A percentile compares a stretch with the other conserved stretches of the same genome.
Conservation (phyloP, 768 basidiomycete species). For the Leucocoprinus sp. region DNA sequence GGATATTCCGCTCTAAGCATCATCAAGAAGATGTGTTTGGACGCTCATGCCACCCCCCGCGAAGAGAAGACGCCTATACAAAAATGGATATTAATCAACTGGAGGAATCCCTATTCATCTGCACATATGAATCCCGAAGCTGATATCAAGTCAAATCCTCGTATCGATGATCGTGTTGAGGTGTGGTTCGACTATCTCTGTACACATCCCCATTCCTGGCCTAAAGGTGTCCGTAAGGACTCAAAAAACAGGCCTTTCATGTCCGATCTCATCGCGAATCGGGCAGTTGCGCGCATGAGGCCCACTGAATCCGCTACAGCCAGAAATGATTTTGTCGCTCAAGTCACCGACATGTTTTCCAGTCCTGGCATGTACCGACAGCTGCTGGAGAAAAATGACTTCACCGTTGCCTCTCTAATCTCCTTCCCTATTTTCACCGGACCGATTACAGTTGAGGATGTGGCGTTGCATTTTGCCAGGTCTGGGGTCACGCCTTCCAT, state of each 20-base stretch:
- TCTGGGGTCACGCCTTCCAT: constrained; percentile 30
- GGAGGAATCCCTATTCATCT: constrained; percentile 29
- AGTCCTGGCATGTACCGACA: constrained; percentile 31
- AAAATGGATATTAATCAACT: constrained; percentile 31
- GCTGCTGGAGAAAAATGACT: constrained; percentile 24
- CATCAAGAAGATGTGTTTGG: constrained; percentile 37
- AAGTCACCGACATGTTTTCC: constrained; percentile 32
- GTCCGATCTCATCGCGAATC: constrained; percentile 37
- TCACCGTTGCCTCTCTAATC: constrained; percentile 26
- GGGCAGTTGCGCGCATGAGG: constrained; percentile 40
- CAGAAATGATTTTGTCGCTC: constrained; percentile 21
- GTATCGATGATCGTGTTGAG: constrained; percentile 37
- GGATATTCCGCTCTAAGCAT: constrained; percentile 25
- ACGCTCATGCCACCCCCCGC: constrained; percentile 34
- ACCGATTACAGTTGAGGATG: constrained; percentile 23
- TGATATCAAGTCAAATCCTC: constrained; percentile 31
- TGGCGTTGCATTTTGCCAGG: constrained; percentile 34
- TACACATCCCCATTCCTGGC: constrained; percentile 36
- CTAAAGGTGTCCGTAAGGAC: constrained; percentile 38
- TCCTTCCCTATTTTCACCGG: constrained; percentile 24
- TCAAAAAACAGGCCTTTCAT: constrained; percentile 27
- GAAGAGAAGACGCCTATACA: constrained; percentile 39
- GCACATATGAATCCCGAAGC: constrained; percentile 6
- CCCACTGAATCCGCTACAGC: constrained; percentile 17
- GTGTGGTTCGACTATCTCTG: constrained; percentile 38